Evolutionary conservation across 31 red algal genomes (phyloP), one percentile per base, ranked within the genome.

Genomic region (Endocladia muricata): DNA sequence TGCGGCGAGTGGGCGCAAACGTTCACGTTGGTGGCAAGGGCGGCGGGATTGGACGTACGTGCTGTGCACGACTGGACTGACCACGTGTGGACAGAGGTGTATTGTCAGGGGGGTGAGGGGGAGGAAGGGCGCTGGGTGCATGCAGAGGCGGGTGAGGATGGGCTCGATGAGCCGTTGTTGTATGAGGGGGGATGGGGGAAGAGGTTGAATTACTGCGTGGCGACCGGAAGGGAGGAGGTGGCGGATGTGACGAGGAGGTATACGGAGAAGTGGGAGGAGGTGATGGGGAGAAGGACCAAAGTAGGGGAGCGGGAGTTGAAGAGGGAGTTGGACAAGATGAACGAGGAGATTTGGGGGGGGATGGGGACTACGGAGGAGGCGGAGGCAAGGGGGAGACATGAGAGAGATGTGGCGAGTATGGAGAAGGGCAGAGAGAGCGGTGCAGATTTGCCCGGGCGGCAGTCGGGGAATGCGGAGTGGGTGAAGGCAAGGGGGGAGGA

Each of bases 1-100:
- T 97, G 94, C 59, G 94, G 94, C 6, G 94, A 97, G 57, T 97
- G 94, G 94, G 94, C 94, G 55, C 77, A 97, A 55, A 75, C 85
- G 28, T 97, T 97, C 40, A 91, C 94, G 35, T 37, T 83, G 49
- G 60, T 72, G 1, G 70, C 58, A 37, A 29, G 75, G 7, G 89
- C 83, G 43, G 62, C 73, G 6, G 83, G 88, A 40, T 61, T 97
- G 43, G 42, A 52, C 25, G 94, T 70, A 4, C 70, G 94, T 21
- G 49, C 84, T 11, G 88, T 92, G 44, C 79, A 88, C 37, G 94
- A 97, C 55, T 92, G 75, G 71, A 91, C 89, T 11, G 94, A 97
- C 49, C 94, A 97, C 56, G 83, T 97, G 28, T 97, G 94, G 94
- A 97, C 94, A 1, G 94, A 97, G 68, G 63, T 97, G 22, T 97